Base-by-base conservation (phyloP, 139 green algal genomes). In the Chlamydomonas schloesseri region DNA sequence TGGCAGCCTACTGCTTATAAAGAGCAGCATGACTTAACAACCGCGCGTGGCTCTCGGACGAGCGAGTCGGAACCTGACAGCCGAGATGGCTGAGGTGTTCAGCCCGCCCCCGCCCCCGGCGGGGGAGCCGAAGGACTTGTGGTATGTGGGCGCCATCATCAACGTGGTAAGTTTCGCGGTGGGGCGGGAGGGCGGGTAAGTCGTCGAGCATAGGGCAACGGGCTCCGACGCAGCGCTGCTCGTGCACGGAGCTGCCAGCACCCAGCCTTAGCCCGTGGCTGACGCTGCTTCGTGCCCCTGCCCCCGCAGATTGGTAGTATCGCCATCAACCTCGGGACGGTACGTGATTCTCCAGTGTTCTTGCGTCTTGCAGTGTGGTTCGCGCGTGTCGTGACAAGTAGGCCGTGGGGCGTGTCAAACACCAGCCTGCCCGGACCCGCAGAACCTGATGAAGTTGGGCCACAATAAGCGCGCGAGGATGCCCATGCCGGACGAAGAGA, bases 401-500 rank as follows among this genome's bases (percentile, higher is more conserved):
- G 42, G 42, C 42, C 42, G 42, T 50, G 42, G 5, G 20, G 33
- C 72, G 46, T n/a, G 68, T 23, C 37, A 6, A 31, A 21, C 3
- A 42, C 31, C 14, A 24, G 14, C 24, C 15, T 67, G 20, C 42
- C 8, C 42, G 36, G 2, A 47, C 36, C 42, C 55, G 58, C 93
- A 97, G 88, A 98, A 98, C 72, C 79, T 98, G 2, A 97, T 98
- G 92, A 98, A 98, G 82, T 90, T 98, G 0, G 96, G 95, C 0
- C 96, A 98, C 90, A 96, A 97, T 88, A 93, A 93, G 70, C 74
- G 91, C 0, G 87, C 89, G 13, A 87, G 71, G 34, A 33, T 92
- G 53, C 71, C 88, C 2, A 18, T 84, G 68, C 83, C 86, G 0
- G 77, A 91, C 24, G 82, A 58, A 0, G 23, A 91, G 68, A 90